Evolutionary conservation across 2,329 filamentous ascomycete species (phyloP).

Genomic region (Metarhizium album): DNA sequence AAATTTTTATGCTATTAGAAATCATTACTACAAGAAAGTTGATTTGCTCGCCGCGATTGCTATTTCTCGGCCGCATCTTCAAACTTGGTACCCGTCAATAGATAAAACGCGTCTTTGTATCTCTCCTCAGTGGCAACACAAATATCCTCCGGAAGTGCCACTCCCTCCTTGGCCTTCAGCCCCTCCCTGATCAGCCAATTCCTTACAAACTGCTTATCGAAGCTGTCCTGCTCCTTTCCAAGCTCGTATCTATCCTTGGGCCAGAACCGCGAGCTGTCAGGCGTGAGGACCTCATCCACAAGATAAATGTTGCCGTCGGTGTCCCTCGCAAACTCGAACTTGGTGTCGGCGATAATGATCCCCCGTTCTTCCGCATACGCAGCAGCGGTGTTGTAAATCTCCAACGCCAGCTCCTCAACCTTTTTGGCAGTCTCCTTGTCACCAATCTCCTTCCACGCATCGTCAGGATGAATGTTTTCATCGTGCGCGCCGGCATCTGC

Average conservation of each 20-base stretch:
- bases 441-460: conserved; percentile 37
- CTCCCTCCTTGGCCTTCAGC: conserved; percentile 41
- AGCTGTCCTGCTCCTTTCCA: conserved; percentile 68
- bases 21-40: not conserved
- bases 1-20: not conserved
- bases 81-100: conserved; percentile 45
- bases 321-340: conserved; percentile 37
- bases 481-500: conserved; percentile 68
- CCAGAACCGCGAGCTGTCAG: conserved; percentile 83
- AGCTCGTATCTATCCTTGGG: conserved; percentile 51
- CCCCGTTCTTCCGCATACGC: conserved; percentile 43
- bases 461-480: conserved; percentile 71
- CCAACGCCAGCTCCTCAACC: conserved; percentile 21
- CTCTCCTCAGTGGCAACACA: conserved; percentile 9
- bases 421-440: conserved; percentile 20
- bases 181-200: conserved; percentile 70
- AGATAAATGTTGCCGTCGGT: conserved; percentile 35
- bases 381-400: conserved; percentile 34
- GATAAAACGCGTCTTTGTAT: conserved; percentile 27
- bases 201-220: conserved; percentile 78
- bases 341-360: conserved; percentile 30
- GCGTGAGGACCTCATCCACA: conserved; percentile 78
- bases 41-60: not conserved
- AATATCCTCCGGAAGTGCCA: conserved; percentile 48
- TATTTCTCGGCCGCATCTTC: conserved; percentile 15